Percentiles rank a stretch among this genome's conserved stretches.
Evolutionary conservation across 1,284 basidiomycete genomes (phyloP).

Genomic region (Papiliotrema fonsecae): DNA sequence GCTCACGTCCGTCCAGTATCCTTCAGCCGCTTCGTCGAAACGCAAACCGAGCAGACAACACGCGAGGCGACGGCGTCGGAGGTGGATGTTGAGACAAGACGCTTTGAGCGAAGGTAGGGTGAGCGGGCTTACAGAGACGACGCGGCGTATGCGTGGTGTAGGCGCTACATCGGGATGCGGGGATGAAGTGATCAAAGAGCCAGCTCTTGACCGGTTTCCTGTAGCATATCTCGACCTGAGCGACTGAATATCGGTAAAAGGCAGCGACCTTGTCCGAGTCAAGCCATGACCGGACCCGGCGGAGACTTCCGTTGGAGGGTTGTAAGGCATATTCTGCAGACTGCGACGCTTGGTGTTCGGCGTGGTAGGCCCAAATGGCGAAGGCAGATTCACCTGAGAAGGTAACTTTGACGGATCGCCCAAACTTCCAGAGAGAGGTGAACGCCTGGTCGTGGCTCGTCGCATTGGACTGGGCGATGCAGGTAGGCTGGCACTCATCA

Average conservation of each 20-base stretch:
- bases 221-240: slow-evolving; percentile 17
- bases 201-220: slow-evolving; percentile 8
- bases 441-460: neutral
- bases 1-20: slow-evolving; percentile 31
- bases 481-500: neutral
- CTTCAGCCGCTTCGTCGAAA: slow-evolving; percentile 17
- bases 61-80: slow-evolving; percentile 33
- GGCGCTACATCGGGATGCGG: neutral
- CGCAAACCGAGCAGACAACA: slow-evolving; percentile 39
- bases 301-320: slow-evolving; percentile 15
- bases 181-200: neutral
- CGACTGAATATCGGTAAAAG: slow-evolving; percentile 24
- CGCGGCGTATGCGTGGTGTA: slow-evolving; percentile 2
- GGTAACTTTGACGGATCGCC: neutral
- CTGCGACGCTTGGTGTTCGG: slow-evolving; percentile 25
- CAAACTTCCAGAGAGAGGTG: neutral
- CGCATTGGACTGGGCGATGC: neutral
- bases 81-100: slow-evolving; percentile 34
- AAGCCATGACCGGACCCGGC: slow-evolving; percentile 3
- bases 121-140: slow-evolving; percentile 18
- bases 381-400: neutral
- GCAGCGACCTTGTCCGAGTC: slow-evolving; percentile 19
- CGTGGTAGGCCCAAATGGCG: slow-evolving; percentile 1
- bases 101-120: slow-evolving; percentile 38
- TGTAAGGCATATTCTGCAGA: slow-evolving; percentile 36